Conservation (phyloP, 768 basidiomycete species). For the Xerocomellus amylosporus region DNA sequence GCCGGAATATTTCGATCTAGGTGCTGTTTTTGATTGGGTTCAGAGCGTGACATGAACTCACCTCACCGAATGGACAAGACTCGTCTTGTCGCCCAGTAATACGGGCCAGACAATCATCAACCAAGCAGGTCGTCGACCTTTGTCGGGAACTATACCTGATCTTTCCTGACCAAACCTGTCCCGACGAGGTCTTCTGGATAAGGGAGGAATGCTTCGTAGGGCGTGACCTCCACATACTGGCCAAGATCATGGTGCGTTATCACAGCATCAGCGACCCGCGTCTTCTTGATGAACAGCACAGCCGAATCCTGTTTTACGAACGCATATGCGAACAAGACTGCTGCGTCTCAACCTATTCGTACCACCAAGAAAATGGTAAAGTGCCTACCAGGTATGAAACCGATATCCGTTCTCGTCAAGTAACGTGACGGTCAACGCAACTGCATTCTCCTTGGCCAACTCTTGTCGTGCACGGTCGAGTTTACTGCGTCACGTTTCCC, state of each 20-base stretch:
- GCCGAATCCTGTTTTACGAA: constrained; percentile 60
- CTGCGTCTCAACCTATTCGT: background rate
- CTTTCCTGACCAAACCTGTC: constrained; percentile 33
- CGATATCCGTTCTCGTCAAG: constrained; percentile 94
- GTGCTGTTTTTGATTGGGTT: constrained; percentile 43
- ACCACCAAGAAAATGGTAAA: background rate
- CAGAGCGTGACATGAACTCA: constrained; percentile 24
- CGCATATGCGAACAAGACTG: constrained; percentile 92
- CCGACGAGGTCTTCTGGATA: constrained; percentile 53
- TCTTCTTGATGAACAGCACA: constrained; percentile 64
- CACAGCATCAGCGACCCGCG: constrained; percentile 43
- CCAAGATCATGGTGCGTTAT: constrained; percentile 53
- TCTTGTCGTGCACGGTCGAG: constrained; percentile 63
- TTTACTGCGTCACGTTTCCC: constrained; percentile 64
- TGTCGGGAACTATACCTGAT: constrained; percentile 24
- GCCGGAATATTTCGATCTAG: constrained; percentile 88
- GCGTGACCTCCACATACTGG: constrained; percentile 55
- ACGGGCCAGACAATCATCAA: constrained; percentile 49
- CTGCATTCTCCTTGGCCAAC: constrained; percentile 48
- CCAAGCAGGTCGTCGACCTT: background rate
- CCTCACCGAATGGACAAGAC: constrained; percentile 74
- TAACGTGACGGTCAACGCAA: constrained; percentile 77
- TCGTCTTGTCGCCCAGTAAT: constrained; percentile 73
- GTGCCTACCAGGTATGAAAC: constrained; percentile 68
- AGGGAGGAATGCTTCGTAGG: constrained; percentile 67